These are phyloP conservation scores for Geranium incanum DNA, from an alignment of 441 rosid species.

Conservation along the genomic window DNA sequence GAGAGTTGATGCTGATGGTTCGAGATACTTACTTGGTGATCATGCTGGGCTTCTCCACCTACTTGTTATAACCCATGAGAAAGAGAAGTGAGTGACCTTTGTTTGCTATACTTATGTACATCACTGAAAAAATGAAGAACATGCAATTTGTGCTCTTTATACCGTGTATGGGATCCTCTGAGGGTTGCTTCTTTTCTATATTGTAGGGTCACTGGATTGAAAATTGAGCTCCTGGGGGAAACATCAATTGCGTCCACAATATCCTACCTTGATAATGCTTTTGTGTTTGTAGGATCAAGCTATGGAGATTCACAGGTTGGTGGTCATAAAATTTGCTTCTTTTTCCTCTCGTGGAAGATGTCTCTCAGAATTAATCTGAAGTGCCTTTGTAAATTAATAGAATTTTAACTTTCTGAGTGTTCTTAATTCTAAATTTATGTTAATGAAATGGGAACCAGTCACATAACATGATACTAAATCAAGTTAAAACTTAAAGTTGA, in stretches of 20 bases:
- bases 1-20: slow-evolving; percentile 98
- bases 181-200: slow-evolving; percentile 10
- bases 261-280: slow-evolving; percentile 93
- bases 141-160: slow-evolving; percentile 5
- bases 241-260: slow-evolving; percentile 90
- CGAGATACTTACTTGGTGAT: slow-evolving; percentile 96
- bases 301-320: slow-evolving; percentile 95
- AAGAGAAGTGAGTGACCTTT: slow-evolving; percentile 67
- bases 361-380: not conserved
- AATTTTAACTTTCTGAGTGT: not conserved
- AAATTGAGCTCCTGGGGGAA: slow-evolving; percentile 92
- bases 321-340: not conserved
- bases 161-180: slow-evolving; percentile 17
- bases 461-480: not conserved
- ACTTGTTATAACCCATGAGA: slow-evolving; percentile 93
- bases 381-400: slow-evolving; percentile 1
- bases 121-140: slow-evolving; percentile 5
- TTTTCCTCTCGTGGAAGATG: not conserved
- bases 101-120: slow-evolving; percentile 6
- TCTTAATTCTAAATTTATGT: not conserved
- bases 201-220: slow-evolving; percentile 88
- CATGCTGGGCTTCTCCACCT: slow-evolving; percentile 91
- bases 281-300: slow-evolving; percentile 92
- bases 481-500: not conserved
- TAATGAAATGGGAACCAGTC: not conserved